A percentile compares a stretch with the other conserved stretches of the same genome.
Evolutionary conservation across 805 yeast genomes (phyloP).

Genomic region (Tetrapisispora iriomotensis): DNA sequence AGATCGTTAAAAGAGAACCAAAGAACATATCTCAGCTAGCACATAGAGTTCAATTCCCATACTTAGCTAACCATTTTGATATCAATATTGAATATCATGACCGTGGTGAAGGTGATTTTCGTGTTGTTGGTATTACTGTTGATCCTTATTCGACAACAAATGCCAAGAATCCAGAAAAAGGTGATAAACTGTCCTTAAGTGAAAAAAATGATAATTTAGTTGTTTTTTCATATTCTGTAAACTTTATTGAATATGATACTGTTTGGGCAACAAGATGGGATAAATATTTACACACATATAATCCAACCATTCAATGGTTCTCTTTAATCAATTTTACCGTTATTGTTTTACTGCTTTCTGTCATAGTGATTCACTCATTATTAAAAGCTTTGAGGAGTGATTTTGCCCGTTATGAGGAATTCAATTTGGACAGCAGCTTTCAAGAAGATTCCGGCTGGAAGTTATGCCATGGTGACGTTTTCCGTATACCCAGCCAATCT

Average conservation of each 20-base stretch:
- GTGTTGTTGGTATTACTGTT: slow-evolving; percentile 88
- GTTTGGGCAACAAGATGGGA: slow-evolving; percentile 99
- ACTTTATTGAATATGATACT: slow-evolving; percentile 57
- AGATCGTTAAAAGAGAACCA: slow-evolving; percentile 1
- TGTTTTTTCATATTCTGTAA: slow-evolving; percentile 76
- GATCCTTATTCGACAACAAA: slow-evolving; percentile 40
- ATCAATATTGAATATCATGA: slow-evolving; percentile 75
- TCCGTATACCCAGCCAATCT: slow-evolving; percentile 67
- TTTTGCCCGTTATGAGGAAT: slow-evolving; percentile 78
- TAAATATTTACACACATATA: slow-evolving; percentile 82
- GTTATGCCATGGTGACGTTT: slow-evolving; percentile 88
- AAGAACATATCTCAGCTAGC: slow-evolving; percentile 5
- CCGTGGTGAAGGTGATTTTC: slow-evolving; percentile 52
- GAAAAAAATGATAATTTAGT: slow-evolving; percentile 47
- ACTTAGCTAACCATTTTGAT: slow-evolving; percentile 72
- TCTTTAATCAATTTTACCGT: slow-evolving; percentile 80
- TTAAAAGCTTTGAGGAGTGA: slow-evolving; percentile 75
- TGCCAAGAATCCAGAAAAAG: background rate
- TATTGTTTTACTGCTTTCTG: slow-evolving; percentile 66
- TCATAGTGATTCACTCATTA: slow-evolving; percentile 70
- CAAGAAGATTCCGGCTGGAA: slow-evolving; percentile 97
- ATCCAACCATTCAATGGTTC: slow-evolving; percentile 93
- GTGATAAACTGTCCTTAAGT: slow-evolving; percentile 38
- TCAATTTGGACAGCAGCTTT: slow-evolving; percentile 76
- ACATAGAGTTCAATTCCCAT: slow-evolving; percentile 34